phyloP scores from a whole-genome alignment of 2,329 filamentous ascomycete genomes.

The Botryotinia globosa region DNA sequence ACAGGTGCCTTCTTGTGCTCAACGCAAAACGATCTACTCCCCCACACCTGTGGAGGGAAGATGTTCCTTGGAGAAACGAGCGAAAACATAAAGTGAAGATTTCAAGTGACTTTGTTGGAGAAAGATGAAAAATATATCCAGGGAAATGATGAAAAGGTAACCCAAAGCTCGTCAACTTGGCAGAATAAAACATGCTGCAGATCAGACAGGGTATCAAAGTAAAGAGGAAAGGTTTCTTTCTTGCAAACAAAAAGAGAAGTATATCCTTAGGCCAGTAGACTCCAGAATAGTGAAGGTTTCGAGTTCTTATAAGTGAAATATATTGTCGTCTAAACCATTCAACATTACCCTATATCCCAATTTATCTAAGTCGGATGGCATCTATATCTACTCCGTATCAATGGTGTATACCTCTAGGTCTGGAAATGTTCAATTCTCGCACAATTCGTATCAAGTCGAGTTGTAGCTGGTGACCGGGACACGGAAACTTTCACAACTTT shows the following conservation, averaged over 20 bases:
- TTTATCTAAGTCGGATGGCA: background rate
- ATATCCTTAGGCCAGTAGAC: no score
- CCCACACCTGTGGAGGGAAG: background rate
- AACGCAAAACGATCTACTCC: background rate
- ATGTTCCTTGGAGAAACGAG: background rate
- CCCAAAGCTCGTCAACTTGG: background rate
- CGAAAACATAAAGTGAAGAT: background rate
- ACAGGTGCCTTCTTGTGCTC: background rate
- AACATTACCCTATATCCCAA: no score
- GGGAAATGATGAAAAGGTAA: background rate
- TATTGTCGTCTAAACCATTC: background rate
- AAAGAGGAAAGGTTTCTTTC: background rate
- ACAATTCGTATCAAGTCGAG: background rate
- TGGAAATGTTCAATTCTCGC: background rate
- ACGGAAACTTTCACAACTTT: slow-evolving; percentile 22
- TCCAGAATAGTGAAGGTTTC: background rate
- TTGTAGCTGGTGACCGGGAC: background rate
- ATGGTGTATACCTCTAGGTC: background rate
- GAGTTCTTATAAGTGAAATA: background rate
- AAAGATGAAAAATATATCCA: background rate
- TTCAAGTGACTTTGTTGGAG: background rate
- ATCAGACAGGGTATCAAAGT: background rate
- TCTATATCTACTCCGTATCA: background rate
- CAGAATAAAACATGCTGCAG: background rate
- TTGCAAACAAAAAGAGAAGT: background rate